A percentile compares a stretch with the other conserved stretches of the same genome.
Conservation (phyloP, 75 land plant species). For the Chamaecyparis obtusa region DNA sequence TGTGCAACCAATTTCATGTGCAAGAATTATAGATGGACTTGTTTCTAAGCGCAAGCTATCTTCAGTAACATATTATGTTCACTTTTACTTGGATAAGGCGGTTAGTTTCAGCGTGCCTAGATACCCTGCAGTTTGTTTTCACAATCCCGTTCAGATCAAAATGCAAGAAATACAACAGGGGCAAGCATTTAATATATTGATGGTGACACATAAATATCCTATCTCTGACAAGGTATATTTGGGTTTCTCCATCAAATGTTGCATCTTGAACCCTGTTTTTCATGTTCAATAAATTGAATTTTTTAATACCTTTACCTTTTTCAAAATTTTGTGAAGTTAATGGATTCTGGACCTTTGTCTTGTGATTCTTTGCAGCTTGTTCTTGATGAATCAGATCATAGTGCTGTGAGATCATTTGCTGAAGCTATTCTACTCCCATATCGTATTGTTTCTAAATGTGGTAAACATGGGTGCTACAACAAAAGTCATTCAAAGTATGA, state of each 20-base stretch:
- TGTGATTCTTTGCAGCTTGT: constrained; percentile 7
- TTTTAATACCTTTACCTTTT: background rate
- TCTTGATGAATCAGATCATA: constrained; percentile 12
- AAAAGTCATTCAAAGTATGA: background rate
- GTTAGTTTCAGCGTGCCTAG: constrained; percentile 13
- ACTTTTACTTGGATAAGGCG: constrained; percentile 24
- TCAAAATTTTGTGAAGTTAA: background rate
- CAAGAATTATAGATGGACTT: constrained; percentile 16
- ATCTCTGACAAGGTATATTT: constrained; percentile 18
- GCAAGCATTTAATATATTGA: constrained; percentile 6
- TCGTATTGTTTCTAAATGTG: background rate
- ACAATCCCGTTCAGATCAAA: constrained; percentile 1
- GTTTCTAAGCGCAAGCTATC: constrained; percentile 9
- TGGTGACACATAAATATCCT: constrained; percentile 31
- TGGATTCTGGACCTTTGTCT: background rate
- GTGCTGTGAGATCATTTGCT: constrained; percentile 15
- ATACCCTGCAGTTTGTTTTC: constrained; percentile 11
- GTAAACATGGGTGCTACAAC: background rate
- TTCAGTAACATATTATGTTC: constrained; percentile 25
- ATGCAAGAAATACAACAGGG: constrained; percentile 14
- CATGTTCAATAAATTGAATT: background rate
- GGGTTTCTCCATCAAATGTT: background rate
- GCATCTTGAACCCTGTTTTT: background rate
- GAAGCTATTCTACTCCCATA: constrained; percentile 32
- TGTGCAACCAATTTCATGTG: constrained; percentile 22